phyloP scores from a whole-genome alignment of 768 basidiomycete genomes.

The Psilocybe sp. region DNA sequence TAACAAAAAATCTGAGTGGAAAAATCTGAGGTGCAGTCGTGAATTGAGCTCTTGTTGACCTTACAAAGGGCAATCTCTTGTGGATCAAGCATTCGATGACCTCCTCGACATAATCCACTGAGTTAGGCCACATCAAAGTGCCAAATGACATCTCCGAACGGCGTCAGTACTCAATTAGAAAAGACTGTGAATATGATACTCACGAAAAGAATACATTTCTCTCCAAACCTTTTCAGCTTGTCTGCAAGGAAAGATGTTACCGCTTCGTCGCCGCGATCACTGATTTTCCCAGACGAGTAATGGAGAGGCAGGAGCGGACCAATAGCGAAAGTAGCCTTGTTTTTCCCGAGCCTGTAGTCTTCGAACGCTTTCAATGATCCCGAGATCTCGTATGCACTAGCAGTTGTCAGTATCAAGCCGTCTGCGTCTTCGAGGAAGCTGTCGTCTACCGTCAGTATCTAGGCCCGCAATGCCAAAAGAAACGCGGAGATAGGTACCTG shows the following conservation, averaged over 20 bases:
- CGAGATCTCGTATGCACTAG: too few relatives aligned
- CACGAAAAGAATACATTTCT: slow-evolving; percentile 7
- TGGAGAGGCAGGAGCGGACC: too few relatives aligned
- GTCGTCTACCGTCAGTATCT: neutral
- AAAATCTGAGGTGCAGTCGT: too few relatives aligned
- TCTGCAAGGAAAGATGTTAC: slow-evolving; percentile 1
- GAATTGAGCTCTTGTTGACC: neutral
- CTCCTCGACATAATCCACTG: neutral
- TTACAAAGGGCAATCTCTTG: neutral
- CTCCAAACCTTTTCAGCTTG: neutral
- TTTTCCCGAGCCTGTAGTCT: too few relatives aligned
- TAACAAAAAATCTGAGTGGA: slow-evolving; percentile 5
- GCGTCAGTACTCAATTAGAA: neutral
- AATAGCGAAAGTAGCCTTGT: too few relatives aligned
- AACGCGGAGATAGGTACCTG: too few relatives aligned
- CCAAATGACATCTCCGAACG: neutral
- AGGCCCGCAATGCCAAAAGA: too few relatives aligned
- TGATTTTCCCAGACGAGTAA: too few relatives aligned
- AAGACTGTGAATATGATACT: neutral
- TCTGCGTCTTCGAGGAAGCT: neutral
- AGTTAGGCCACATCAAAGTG: neutral
- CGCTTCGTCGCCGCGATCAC: too few relatives aligned
- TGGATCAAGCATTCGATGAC: neutral
- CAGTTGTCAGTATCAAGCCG: too few relatives aligned
- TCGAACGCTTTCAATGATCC: too few relatives aligned